Conservation (phyloP, 2,329 filamentous ascomycete species). For the Monosporascus sp. region DNA sequence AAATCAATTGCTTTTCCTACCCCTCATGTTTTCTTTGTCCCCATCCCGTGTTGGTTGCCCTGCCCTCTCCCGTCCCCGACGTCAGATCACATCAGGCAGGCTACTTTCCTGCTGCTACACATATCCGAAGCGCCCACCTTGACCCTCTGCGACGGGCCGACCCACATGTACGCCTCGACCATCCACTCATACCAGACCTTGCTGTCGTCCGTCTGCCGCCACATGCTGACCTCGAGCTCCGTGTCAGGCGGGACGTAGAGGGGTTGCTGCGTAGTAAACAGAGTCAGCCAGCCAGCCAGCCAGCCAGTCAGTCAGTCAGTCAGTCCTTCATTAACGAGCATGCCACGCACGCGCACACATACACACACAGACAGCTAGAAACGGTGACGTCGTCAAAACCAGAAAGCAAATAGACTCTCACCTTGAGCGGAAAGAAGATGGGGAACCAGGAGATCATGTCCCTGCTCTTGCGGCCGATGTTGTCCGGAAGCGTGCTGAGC, state of each 20-base stretch:
- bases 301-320: background rate
- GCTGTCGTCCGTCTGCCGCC: constrained; percentile 88
- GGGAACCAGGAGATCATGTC: constrained; percentile 99
- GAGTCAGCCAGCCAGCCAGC: constrained; percentile 3
- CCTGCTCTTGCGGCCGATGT: constrained; percentile 86
- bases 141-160: constrained; percentile 54
- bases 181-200: constrained; percentile 99
- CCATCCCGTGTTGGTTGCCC: background rate
- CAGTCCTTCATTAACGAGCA: too few relatives aligned
- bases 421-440: constrained; percentile 95
- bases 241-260: constrained; percentile 79
- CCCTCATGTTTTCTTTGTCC: background rate
- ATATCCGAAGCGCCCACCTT: constrained; percentile 62
- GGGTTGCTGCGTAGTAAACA: constrained; percentile 55
- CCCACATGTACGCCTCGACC: constrained; percentile 73
- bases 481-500: constrained; percentile 86
- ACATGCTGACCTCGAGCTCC: constrained; percentile 88
- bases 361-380: background rate
- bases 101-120: constrained; percentile 63
- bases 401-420: constrained; percentile 33
- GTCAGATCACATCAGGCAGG: constrained; percentile 59
- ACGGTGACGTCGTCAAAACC: background rate
- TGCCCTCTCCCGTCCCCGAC: background rate
- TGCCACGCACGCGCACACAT: too few relatives aligned
- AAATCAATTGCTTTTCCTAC: background rate